Base-by-base conservation (phyloP, 148 eudicot genomes). In the Suaeda aralocaspica region DNA sequence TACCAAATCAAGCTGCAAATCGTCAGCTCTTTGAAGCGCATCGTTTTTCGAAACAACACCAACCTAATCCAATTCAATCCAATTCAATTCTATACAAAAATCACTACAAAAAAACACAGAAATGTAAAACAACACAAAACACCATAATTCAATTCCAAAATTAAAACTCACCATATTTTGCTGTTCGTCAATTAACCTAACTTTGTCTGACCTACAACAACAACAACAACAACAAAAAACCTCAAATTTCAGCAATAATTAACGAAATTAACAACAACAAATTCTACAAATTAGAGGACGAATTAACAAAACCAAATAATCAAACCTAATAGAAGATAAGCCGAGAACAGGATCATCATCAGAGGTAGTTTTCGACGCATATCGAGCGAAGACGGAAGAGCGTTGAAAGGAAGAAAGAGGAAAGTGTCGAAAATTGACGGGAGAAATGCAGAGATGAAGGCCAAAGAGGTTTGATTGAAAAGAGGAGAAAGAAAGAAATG, bases 1-100 rank as follows among this genome's bases (percentile, higher is more conserved):
- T 82, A 92, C 98, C 90, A 92, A 71, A 77, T 90, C 91, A 81
- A 92, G 91, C 72, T 79, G 80, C 53, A 84, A 86, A 64, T 74
- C 94, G 66, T 86, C 88, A 56, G 96, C 94, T 84, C 83, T 88
- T 79, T 77, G 85, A 71, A 90, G 28, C 59, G 96, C 98, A 72
- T 85, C 84, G 21, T 63, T 73, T 78, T 84, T 90, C 28, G 93
- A 78, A 22, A 92, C 86, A 69, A 90, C 67, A 53, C 98, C 98
- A 72, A 91, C 81, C 94, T 91, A 76, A 72, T 74, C 15, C 31
- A 14, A 2, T 48, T 4, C n/a, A 11, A 26, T n/a, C 41, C 26
- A 76, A 50, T 25, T 48, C 39, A 21, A 34, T 61, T 56, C 44
- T 68, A 44, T 30, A 52, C 34, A 41, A 46, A 28, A 46, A 28